Evolutionary conservation across 345 rosid species (phyloP).

Genomic region (Acer campestre): DNA sequence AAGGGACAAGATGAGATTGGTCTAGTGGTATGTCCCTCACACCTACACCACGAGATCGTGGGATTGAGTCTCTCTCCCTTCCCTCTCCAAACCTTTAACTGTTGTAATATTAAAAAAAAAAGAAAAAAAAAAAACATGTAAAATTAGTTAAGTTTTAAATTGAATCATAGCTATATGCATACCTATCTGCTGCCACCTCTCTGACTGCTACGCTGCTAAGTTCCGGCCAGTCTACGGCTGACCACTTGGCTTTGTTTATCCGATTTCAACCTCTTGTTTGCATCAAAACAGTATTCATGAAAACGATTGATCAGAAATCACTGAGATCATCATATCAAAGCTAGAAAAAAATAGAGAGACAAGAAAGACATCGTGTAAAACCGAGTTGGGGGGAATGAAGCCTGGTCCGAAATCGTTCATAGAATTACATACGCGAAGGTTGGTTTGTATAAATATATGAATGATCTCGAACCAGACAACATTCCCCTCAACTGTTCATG

Average conservation of each 20-base stretch:
- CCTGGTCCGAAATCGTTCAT: constrained; percentile 90
- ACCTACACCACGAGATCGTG: too few relatives aligned
- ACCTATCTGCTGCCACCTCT: background rate
- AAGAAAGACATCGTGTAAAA: background rate
- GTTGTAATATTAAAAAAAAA: too few relatives aligned
- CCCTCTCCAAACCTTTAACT: too few relatives aligned
- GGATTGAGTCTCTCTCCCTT: too few relatives aligned
- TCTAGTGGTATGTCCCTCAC: too few relatives aligned
- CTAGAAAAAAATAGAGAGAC: too few relatives aligned
- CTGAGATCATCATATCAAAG: background rate
- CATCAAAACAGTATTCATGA: background rate
- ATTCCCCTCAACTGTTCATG: constrained; percentile 65
- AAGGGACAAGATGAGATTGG: too few relatives aligned
- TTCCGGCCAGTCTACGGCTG: background rate
- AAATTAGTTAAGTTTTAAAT: background rate
- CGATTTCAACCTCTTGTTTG: background rate
- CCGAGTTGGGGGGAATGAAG: constrained; percentile 88
- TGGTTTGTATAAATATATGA: constrained; percentile 11
- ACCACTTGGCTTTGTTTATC: background rate
- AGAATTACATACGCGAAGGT: background rate
- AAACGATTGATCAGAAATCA: background rate
- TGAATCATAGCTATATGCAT: background rate
- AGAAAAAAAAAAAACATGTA: background rate
- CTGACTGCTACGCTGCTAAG: background rate
- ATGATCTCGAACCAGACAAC: constrained; percentile 84